Percentiles rank a stretch among this genome's conserved stretches.
Evolutionary conservation across 495 filamentous ascomycete species (phyloP).

Genomic region (Penicillium longicatenatum): DNA sequence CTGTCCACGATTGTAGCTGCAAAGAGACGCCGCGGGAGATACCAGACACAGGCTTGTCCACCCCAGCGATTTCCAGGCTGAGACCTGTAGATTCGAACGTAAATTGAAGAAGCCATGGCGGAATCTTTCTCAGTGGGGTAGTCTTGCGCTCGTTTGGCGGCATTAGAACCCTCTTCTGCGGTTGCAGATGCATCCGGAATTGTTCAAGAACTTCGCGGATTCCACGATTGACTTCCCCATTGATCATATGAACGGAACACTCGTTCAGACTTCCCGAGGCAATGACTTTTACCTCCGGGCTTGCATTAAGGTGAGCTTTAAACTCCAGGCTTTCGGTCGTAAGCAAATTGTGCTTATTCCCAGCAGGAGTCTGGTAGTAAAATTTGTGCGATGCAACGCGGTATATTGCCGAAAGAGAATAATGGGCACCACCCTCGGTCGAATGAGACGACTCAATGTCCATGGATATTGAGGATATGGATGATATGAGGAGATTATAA

Average conservation of each 20-base stretch:
- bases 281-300: constrained; percentile 81
- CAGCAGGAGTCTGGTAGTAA: constrained; percentile 89
- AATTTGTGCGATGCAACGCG: constrained; percentile 85
- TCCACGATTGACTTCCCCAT: constrained; percentile 87
- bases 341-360: constrained; percentile 80
- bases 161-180: constrained; percentile 59
- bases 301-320: constrained; percentile 79
- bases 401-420: constrained; percentile 78
- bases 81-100: constrained; percentile 86
- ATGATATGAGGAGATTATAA: constrained; percentile 92
- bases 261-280: constrained; percentile 80
- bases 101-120: constrained; percentile 81
- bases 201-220: constrained; percentile 89
- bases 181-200: constrained; percentile 63
- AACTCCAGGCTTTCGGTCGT: constrained; percentile 84
- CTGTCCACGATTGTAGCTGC: constrained; percentile 86
- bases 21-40: constrained; percentile 78
- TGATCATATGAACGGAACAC: constrained; percentile 85
- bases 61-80: constrained; percentile 85
- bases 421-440: constrained; percentile 78
- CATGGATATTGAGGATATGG: constrained; percentile 86
- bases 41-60: constrained; percentile 78
- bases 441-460: constrained; percentile 96
- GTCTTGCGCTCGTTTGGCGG: constrained; percentile 49
- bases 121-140: constrained; percentile 76